A percentile compares a stretch with the other conserved stretches of the same genome.
Evolutionary conservation across 768 basidiomycete genomes (phyloP).

Genomic region (Lanmaoa rubissima): DNA sequence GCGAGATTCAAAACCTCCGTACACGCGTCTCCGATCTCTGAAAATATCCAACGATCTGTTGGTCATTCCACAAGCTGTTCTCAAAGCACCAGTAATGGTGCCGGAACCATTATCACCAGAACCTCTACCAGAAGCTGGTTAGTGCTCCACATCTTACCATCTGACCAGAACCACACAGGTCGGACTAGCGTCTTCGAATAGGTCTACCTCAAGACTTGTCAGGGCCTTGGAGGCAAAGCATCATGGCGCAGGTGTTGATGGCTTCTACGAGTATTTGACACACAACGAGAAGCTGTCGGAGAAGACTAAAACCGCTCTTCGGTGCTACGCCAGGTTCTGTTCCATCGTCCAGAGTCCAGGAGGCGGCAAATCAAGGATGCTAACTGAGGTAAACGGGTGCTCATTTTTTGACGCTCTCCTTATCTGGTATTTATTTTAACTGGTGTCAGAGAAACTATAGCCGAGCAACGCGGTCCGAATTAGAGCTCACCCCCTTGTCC

Average conservation of each 20-base stretch:
- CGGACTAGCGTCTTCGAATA: not conserved
- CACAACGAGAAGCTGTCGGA: not conserved
- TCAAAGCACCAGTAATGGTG: not conserved
- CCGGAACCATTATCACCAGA: not conserved
- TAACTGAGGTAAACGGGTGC: no score
- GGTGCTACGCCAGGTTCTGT: no score
- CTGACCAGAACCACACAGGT: not conserved
- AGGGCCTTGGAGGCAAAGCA: not conserved
- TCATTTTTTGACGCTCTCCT: not conserved
- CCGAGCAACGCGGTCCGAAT: not conserved
- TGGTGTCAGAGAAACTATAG: not conserved
- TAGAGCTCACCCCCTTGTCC: not conserved
- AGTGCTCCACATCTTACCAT: not conserved
- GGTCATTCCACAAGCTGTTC: not conserved
- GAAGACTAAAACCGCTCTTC: no score
- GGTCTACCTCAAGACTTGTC: not conserved
- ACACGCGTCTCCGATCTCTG: not conserved
- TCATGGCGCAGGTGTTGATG: not conserved
- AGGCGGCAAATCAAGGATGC: no score
- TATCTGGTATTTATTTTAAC: not conserved
- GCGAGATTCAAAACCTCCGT: constrained; percentile 2
- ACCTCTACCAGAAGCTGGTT: not conserved
- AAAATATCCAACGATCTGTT: not conserved
- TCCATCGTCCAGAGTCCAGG: no score
- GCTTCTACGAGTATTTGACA: constrained; percentile 8